phyloP scores from a whole-genome alignment of 768 basidiomycete species.

The Hydnomerulius pinastri region DNA sequence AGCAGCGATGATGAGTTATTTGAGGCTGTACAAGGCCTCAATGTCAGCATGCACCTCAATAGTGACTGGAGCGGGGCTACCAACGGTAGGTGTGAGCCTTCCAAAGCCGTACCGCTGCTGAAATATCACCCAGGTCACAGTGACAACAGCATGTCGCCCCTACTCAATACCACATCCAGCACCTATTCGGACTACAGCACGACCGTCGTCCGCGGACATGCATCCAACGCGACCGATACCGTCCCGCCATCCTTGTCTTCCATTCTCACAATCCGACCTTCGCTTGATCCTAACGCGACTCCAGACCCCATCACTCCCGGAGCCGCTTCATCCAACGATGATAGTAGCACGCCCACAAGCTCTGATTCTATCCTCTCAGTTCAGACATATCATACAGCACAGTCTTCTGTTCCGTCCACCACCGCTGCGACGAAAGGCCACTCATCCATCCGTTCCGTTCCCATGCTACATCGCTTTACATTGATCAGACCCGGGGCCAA shows the following conservation, averaged over 20 bases:
- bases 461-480: slow-evolving; percentile 82
- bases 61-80: slow-evolving; percentile 48
- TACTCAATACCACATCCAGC: slow-evolving; percentile 48
- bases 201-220: slow-evolving; percentile 59
- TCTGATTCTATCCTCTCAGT: slow-evolving; percentile 56
- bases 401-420: slow-evolving; percentile 47
- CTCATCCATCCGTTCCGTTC: slow-evolving; percentile 59
- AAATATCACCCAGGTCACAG: slow-evolving; percentile 33
- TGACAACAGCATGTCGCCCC: slow-evolving; percentile 53
- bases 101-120: slow-evolving; percentile 9
- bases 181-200: slow-evolving; percentile 66
- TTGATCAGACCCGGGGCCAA: slow-evolving; percentile 78
- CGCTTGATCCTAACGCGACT: slow-evolving; percentile 49
- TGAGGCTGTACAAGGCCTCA: slow-evolving; percentile 57
- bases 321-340: slow-evolving; percentile 24
- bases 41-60: slow-evolving; percentile 48
- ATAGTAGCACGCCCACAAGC: slow-evolving; percentile 40
- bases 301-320: slow-evolving; percentile 44
- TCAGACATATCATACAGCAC: slow-evolving; percentile 64
- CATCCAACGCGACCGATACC: slow-evolving; percentile 39
- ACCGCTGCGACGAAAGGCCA: slow-evolving; percentile 78
- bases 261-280: slow-evolving; percentile 68
- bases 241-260: slow-evolving; percentile 64
- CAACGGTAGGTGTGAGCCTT: slow-evolving; percentile 23
- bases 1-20: slow-evolving; percentile 67